phyloP scores from a whole-genome alignment of 1,284 basidiomycete genomes.

The Microbotryum intermedium region DNA sequence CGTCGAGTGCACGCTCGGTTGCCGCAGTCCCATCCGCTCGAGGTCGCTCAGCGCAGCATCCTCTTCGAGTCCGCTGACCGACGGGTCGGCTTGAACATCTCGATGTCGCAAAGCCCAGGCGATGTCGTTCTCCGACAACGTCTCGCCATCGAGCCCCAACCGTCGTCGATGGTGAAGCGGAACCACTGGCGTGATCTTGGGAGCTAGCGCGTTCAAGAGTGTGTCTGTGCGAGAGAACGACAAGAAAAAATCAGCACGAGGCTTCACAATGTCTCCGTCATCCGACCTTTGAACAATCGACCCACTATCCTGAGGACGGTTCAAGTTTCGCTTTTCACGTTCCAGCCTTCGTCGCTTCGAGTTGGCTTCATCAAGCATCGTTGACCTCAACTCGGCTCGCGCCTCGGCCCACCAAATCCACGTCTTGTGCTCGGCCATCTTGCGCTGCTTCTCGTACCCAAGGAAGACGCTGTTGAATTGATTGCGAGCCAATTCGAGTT shows the following conservation, averaged over 20 bases:
- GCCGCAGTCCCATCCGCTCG: conserved; percentile 32
- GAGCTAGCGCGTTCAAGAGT: conserved; percentile 26
- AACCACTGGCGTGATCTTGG: conserved; percentile 20
- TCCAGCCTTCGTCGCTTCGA: conserved; percentile 69
- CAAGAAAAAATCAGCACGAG: background rate
- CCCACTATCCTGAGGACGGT: conserved; percentile 61
- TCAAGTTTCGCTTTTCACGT: conserved; percentile 62
- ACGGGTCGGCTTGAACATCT: conserved; percentile 17
- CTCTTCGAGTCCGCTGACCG: conserved; percentile 27
- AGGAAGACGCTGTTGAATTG: conserved; percentile 54
- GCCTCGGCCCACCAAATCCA: conserved; percentile 58
- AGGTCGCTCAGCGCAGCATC: conserved; percentile 28
- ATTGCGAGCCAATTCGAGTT: conserved; percentile 37
- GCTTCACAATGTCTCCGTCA: too few species aligned
- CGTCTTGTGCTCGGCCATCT: conserved; percentile 51
- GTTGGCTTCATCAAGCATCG: conserved; percentile 73
- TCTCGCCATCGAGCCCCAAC: conserved; percentile 26
- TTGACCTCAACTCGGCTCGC: conserved; percentile 63
- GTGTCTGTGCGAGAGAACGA: conserved; percentile 7
- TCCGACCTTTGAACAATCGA: background rate
- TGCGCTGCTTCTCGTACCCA: conserved; percentile 61
- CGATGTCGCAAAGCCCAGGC: conserved; percentile 28
- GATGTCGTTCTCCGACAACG: conserved; percentile 30
- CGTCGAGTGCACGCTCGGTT: background rate
- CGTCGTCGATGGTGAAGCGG: conserved; percentile 28